Base-by-base conservation (phyloP, 768 basidiomycete species). In the Mycena amicta region DNA sequence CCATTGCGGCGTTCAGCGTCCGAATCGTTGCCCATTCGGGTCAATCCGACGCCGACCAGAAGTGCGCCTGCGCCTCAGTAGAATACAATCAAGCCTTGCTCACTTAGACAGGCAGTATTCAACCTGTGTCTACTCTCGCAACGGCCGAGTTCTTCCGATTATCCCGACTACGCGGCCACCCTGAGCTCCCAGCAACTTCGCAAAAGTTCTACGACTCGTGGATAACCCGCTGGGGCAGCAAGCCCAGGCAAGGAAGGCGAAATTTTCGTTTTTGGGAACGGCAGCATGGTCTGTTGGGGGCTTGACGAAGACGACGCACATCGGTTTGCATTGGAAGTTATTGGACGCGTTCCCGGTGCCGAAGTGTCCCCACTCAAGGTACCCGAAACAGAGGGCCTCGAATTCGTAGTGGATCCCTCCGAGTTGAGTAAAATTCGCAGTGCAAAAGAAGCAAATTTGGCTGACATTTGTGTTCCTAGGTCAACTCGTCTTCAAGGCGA, bases 271-370 rank as follows among this genome's bases (percentile, higher is more conserved):
- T 97, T 97, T 70, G 80, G 83, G 20, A 93, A 92, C 63, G 94
- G 94, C 2, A 91, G 85, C 63, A 88, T 93, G 57, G 95, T 97
- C 5, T 93, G 87, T 65, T 97, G 94, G 94, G 93, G 93, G 4
- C 72, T 95, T 53, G 83, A 79, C 15, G 92, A 95, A 71, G 79
- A 80, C 8, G 90, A 90, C 37, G 94, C 90, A 2, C 78, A 76
- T 59, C 75, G 73, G 47, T 95, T 95, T 70, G 81, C 85, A 23
- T 70, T 74, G 25, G 80, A 90, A 52, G 79, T 94, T 28, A 76
- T 93, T 46, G 72, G 73, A 37, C 78, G 74, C 23, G 78, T 79
- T 2, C 71, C 78, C 0, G 80, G 78, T 1, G 82, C 87, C 26
- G 86, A 93, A 69, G 76, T 93, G 8, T 83, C 80, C 3, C 78